A percentile compares a stretch with the other conserved stretches of the same genome.
Evolutionary conservation across 2,329 filamentous ascomycete species (phyloP).

Genomic region (Cladophialophora bantiana): DNA sequence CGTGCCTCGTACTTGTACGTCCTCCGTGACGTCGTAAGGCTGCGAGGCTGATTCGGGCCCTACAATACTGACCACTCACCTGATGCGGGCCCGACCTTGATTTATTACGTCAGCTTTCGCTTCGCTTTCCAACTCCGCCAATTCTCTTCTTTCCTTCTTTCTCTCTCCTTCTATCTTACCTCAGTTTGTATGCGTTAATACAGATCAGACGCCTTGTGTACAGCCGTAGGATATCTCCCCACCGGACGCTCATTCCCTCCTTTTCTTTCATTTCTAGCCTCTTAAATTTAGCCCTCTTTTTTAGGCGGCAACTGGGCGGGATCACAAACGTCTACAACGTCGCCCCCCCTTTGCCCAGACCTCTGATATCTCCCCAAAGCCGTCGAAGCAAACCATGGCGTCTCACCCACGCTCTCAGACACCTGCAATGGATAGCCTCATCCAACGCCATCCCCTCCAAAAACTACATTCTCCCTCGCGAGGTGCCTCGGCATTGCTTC

Average conservation of each 20-base stretch:
- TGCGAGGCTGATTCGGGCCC: background rate
- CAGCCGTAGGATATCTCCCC: background rate
- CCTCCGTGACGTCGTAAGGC: too few relatives aligned
- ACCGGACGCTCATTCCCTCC: background rate
- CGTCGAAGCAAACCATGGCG: background rate
- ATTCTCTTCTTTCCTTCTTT: background rate
- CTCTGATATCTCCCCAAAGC: background rate
- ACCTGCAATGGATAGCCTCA: constrained; percentile 29
- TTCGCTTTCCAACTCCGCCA: background rate
- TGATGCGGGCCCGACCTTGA: background rate
- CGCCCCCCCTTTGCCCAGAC: too few relatives aligned
- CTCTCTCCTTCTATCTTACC: background rate
- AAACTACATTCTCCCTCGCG: constrained; percentile 52
- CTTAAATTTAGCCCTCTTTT: background rate
- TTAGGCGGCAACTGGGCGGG: background rate
- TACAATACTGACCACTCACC: background rate
- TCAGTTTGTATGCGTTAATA: background rate
- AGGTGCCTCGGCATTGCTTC: constrained; percentile 51
- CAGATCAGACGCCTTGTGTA: background rate
- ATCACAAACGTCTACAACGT: background rate
- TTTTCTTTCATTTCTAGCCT: background rate
- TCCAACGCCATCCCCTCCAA: constrained; percentile 53
- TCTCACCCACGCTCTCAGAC: constrained; percentile 1
- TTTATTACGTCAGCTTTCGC: constrained; percentile 2
- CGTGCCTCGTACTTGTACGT: too few relatives aligned